phyloP scores from a whole-genome alignment of 2,329 filamentous ascomycete genomes.

The Trichoderma aggressivum region DNA sequence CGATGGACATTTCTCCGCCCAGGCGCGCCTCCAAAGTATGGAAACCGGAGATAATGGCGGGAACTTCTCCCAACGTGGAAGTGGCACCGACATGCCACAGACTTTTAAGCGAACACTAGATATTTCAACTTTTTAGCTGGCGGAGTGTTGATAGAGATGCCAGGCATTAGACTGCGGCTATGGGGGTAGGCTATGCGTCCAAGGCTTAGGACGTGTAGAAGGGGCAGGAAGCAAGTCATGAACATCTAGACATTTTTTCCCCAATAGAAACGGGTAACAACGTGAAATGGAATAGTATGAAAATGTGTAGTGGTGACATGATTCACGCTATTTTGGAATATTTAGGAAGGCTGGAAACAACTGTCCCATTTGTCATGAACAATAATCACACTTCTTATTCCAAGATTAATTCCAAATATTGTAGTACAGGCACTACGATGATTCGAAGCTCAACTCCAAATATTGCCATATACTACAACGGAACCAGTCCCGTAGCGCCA shows the following conservation, averaged over 20 bases:
- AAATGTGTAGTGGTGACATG: background rate
- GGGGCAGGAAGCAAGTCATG: background rate
- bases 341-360: background rate
- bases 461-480: background rate
- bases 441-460: background rate
- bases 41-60: background rate
- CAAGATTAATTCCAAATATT: background rate
- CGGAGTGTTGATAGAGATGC: background rate
- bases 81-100: background rate
- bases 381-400: background rate
- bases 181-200: background rate
- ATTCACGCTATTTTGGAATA: background rate
- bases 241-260: too few species aligned
- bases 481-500: background rate
- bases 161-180: background rate
- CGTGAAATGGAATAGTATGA: background rate
- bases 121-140: background rate
- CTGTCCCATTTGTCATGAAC: too few species aligned
- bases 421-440: too few species aligned
- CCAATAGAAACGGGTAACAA: background rate
- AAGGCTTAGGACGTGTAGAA: background rate
- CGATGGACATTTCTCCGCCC: background rate
- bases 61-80: background rate
- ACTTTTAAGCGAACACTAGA: background rate
- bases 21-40: background rate